A percentile compares a stretch with the other conserved stretches of the same genome.
Evolutionary conservation across 257 asterid genomes (phyloP).

Genomic region (Euphrasia confusa): DNA sequence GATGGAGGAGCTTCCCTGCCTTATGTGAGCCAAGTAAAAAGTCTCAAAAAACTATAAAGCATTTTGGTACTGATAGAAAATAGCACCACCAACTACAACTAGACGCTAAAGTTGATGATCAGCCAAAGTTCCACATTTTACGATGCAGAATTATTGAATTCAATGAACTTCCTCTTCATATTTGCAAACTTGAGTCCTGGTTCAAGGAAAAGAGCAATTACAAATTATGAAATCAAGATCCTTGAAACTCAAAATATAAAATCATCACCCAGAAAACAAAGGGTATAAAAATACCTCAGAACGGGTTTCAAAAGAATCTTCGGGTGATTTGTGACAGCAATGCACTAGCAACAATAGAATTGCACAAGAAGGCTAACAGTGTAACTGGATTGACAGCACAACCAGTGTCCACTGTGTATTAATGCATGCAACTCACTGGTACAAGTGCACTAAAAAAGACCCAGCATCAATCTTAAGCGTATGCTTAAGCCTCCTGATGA

Average conservation of each 20-base stretch:
- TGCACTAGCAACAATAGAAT: slow-evolving; percentile 36
- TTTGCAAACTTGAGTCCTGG: slow-evolving; percentile 41
- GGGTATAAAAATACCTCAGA: slow-evolving; percentile 42
- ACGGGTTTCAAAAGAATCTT: slow-evolving; percentile 34
- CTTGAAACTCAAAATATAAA: slow-evolving; percentile 12
- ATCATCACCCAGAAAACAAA: slow-evolving; percentile 1
- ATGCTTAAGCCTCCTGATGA: slow-evolving; percentile 45
- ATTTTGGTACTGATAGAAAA: slow-evolving; percentile 33
- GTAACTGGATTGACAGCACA: slow-evolving; percentile 30
- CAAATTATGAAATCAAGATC: slow-evolving; percentile 16
- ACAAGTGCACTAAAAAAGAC: slow-evolving; percentile 46
- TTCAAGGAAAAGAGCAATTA: not conserved
- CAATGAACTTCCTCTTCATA: slow-evolving; percentile 28
- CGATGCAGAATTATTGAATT: slow-evolving; percentile 16
- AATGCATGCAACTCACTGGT: slow-evolving; percentile 42
- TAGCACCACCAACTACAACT: slow-evolving; percentile 27
- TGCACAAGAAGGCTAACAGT: slow-evolving; percentile 26
- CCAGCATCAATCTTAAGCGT: slow-evolving; percentile 33
- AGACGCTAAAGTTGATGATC: slow-evolving; percentile 31
- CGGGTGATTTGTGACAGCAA: slow-evolving; percentile 32
- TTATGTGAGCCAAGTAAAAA: slow-evolving; percentile 31
- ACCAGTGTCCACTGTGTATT: slow-evolving; percentile 20
- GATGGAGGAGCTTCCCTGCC: slow-evolving; percentile 44
- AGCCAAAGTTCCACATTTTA: slow-evolving; percentile 27
- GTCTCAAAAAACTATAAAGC: slow-evolving; percentile 31